Evolutionary conservation across 192 early-diverging fungal species (phyloP).

Genomic region (Endogone sp.): DNA sequence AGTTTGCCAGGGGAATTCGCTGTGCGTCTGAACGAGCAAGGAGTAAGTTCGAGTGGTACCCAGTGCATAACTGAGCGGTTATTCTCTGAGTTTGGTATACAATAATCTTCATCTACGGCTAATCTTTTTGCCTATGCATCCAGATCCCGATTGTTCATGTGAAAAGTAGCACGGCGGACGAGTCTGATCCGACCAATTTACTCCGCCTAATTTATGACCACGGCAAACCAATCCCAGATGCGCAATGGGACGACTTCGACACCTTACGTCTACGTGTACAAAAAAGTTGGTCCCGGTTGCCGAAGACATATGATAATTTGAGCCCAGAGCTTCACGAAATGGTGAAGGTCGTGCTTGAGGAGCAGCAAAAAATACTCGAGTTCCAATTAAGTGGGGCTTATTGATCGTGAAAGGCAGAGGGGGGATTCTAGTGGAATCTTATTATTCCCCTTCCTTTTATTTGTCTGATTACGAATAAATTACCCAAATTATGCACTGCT

Average conservation of each 20-base stretch:
- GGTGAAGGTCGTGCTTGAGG: neutral
- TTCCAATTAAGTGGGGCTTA: neutral
- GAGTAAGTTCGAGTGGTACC: conserved; percentile 24
- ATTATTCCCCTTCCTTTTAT: no score
- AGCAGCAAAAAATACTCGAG: neutral
- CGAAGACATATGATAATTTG: conserved; percentile 36
- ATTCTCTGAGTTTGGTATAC: neutral
- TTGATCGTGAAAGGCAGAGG: no score
- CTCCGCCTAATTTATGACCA: conserved; percentile 63
- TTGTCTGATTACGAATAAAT: no score
- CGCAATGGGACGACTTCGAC: conserved; percentile 58
- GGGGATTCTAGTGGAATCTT: no score
- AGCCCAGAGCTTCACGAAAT: conserved; percentile 20
- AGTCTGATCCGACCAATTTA: conserved; percentile 32
- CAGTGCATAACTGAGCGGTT: neutral
- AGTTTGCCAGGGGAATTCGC: conserved; percentile 71
- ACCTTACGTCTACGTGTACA: conserved; percentile 49
- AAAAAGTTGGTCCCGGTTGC: conserved; percentile 52
- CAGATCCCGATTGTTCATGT: conserved; percentile 45
- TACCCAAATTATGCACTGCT: no score
- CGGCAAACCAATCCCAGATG: conserved; percentile 30
- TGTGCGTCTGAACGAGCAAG: conserved; percentile 36
- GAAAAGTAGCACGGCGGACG: conserved; percentile 15
- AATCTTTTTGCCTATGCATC: neutral
- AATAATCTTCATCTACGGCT: neutral